Evolutionary conservation across 108 stramenopile species (phyloP), one percentile per base, ranked within the genome.

Genomic region (Cyclotella baltica): DNA sequence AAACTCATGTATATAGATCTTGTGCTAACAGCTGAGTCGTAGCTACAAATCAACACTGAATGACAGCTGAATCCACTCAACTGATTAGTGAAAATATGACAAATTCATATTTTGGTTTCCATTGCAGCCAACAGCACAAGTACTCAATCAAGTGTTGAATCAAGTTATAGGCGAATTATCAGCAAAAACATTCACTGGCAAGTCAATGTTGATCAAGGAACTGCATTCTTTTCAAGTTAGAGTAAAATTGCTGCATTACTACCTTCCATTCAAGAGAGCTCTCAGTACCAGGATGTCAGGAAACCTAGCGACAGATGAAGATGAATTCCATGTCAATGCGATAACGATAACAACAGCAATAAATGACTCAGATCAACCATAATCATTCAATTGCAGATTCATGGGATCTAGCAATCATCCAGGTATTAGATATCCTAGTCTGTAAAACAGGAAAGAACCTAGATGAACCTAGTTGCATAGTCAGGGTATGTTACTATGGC

Each of bases 41-140:
- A 48, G 67, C 5, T 69, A 69, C 28, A 8, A 48, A 15, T 69
- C 48, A 51, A 53, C 18, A n/a, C 27, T 29, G 6, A 67, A 67
- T 10, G 65, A 46, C 4, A 34, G 67, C 37, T 3, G 67, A 69
- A 34, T 51, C 67, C 11, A 8, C 30, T 16, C 50, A 51, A n/a
- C 28, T 69, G 51, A 51, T 51, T 53, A 10, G 36, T 10, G 22
- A 18, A 3, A 40, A 11, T 16, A 19, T 69, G 13, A 18, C 47
- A 8, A 48, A 69, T 53, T 3, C 3, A 13, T 53, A 51, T n/a
- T 69, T 22, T 51, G 67, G 31, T 50, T 34, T n/a, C 22, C 67
- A 18, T 2, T 64, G n/a, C 35, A 38, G 19, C 29, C 36, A 38
- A 3, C 63, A 11, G 35, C 4, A 13, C 5, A 20, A 15, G 20